Conservation (phyloP, 2,329 filamentous ascomycete genomes). For the Fusarium longipes region DNA sequence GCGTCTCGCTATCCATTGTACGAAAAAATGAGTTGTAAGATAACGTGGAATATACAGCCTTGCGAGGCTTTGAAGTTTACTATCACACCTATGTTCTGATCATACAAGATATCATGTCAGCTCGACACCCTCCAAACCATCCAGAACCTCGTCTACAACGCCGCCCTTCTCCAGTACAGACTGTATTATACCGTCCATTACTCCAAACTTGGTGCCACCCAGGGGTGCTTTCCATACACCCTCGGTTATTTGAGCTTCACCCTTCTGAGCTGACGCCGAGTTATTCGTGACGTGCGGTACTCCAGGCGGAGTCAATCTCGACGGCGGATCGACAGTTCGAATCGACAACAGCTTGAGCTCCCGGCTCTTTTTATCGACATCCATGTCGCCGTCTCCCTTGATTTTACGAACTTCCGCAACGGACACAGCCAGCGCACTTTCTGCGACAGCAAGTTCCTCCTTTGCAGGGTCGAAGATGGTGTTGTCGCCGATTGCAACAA, state of each 20-base stretch:
- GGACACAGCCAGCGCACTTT: conserved; percentile 87
- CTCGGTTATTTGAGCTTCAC: conserved; percentile 68
- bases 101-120: conserved; percentile 58
- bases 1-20: conserved; percentile 23
- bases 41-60: conserved; percentile 32
- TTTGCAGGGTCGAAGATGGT: conserved; percentile 93
- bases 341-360: conserved; percentile 73
- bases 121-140: conserved; percentile 81
- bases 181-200: conserved; percentile 80
- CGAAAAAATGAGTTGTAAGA: conserved; percentile 34
- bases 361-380: conserved; percentile 55
- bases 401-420: conserved; percentile 64
- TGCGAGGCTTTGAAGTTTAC: conserved; percentile 8
- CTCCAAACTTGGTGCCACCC: conserved; percentile 81
- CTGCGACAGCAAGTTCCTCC: conserved; percentile 93
- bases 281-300: conserved; percentile 72
- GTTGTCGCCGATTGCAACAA: conserved; percentile 86
- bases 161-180: conserved; percentile 81
- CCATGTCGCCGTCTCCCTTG: conserved; percentile 50
- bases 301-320: conserved; percentile 76
- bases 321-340: conserved; percentile 79
- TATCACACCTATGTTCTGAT: conserved; percentile 3
- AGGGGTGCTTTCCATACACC: conserved; percentile 89
- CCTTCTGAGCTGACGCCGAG: conserved; percentile 46
- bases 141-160: conserved; percentile 86